Base-by-base conservation (phyloP, 805 yeast genomes). In the Schizosaccharomyces octosporus region DNA sequence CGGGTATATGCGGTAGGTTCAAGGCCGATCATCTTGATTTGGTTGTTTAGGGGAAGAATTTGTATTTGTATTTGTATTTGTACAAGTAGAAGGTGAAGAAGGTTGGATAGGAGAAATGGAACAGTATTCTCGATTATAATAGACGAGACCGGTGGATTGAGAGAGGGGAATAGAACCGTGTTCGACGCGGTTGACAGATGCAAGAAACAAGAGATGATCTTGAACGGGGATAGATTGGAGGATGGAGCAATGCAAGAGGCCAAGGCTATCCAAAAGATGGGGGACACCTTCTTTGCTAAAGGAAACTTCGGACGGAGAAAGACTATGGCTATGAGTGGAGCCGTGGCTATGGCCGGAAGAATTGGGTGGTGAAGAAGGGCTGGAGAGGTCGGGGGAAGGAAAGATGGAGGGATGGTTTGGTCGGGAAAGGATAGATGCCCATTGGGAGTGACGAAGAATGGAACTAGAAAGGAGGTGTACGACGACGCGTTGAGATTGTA, bases 201-300 rank as follows among this genome's bases (percentile, higher is more conserved):
- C 57, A 24, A 51, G 15, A 17, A 24, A 45, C 59, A 31, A 36
- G 63, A 9, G 63, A 61, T 17, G 57, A 24, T 51, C 57, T 21
- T 59, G 32, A 3, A 43, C 51, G 17, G 31, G 21, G 1, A 24
- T 27, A 29, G 51, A 32, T 9, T 15, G 51, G 15, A 43, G 31
- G 11, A 43, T 32, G 21, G 29, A 27, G 21, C 48, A 32, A 27
- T 59, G 51, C 17, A 59, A 29, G 36, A 51, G 57, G 7, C 36
- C 36, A 19, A 51, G 27, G 17, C 36, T 51, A 29, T 51, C 36
- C 19, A 29, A 21, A 51, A 51, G 57, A 29, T 29, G 27, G 2
- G 57, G 57, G n/a, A 51, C 7, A 24, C 57, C 57, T 24, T 51
- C 36, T 29, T 51, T 29, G 21, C 36, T 51, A 29, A 21, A 29